A percentile compares a stretch with the other conserved stretches of the same genome.
Conservation (phyloP, 495 filamentous ascomycete species). For the Aspergillus diversus region DNA sequence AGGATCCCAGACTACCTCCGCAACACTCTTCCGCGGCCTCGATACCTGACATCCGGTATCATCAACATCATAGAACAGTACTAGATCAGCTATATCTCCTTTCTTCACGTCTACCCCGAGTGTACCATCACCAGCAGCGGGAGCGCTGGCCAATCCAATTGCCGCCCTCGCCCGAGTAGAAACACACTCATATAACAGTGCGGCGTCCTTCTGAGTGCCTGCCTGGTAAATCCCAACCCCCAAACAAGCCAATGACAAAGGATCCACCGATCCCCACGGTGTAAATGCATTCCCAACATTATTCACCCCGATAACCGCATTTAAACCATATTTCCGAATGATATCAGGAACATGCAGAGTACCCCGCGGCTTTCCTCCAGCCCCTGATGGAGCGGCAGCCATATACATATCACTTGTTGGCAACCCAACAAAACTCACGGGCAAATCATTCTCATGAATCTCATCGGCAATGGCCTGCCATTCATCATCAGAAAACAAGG, state of each 20-base stretch:
- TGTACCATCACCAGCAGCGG: background rate
- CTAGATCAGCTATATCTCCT: constrained; percentile 28
- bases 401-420: constrained; percentile 78
- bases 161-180: constrained; percentile 57
- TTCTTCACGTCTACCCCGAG: constrained; percentile 15
- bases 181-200: constrained; percentile 65
- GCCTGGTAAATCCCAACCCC: constrained; percentile 72
- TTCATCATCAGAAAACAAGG: constrained; percentile 54
- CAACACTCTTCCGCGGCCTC: constrained; percentile 34
- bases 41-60: constrained; percentile 35
- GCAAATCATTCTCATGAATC: constrained; percentile 51
- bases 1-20: constrained; percentile 46
- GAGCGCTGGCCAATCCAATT: constrained; percentile 31
- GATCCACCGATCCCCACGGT: constrained; percentile 73
- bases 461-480: constrained; percentile 50
- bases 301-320: constrained; percentile 69
- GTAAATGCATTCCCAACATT: constrained; percentile 82
- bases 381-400: constrained; percentile 55
- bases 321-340: constrained; percentile 61
- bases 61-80: constrained; percentile 36
- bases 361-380: constrained; percentile 46
- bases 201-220: constrained; percentile 60
- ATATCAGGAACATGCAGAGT: constrained; percentile 66
- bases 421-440: constrained; percentile 70
- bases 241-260: constrained; percentile 63